Evolutionary conservation across 2,329 filamentous ascomycete genomes (phyloP), one percentile per base, ranked within the genome.

Genomic region (Phaeoacremonium minimum): DNA sequence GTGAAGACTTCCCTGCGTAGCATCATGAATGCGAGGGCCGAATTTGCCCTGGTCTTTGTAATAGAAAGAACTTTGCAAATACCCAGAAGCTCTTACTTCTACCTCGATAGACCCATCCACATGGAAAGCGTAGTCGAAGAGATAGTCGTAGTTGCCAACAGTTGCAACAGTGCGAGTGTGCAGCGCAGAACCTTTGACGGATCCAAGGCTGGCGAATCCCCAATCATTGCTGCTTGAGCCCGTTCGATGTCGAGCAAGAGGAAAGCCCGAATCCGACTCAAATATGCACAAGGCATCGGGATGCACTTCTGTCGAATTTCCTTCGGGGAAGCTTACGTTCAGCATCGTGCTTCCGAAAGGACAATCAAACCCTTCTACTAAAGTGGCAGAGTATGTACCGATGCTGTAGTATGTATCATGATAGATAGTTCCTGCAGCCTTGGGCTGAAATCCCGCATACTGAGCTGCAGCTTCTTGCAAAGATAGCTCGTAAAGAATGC

Each of bases 381-480:
- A 52, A 2, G 53, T 53, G 11, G 56, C 59, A 4, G 60, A 41
- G 31, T 58, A 45, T 1, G 53, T 52, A 2, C 64, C 62, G 17
- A 68, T 45, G 33, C 51, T 50, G 44, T 54, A 66, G 36, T 56
- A 54, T 0, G 58, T 59, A 36, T 68, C 67, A 36, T 69, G 65
- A 40, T 63, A 69, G 18, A 63, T 51, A 1, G 61, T 66, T n/a
- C 53, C 52, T 5, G 61, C 60, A 3, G 59, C 50, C 49, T 68
- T 67, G 8, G 69, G 67, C 36, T 68, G 57, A 42, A 62, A 59
- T 1, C 68, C 67, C 4, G 66, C 70, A 42, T 75, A 75, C 38
- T 75, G 71, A 4, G 71, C 67, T 17, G 71, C 56, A 0, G 71
- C 71, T 48, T 75, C 71, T 46, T 76, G 69, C 33, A 75, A 54